Conservation (phyloP, 2,329 filamentous ascomycete genomes). For the Neospermospora avenae region DNA sequence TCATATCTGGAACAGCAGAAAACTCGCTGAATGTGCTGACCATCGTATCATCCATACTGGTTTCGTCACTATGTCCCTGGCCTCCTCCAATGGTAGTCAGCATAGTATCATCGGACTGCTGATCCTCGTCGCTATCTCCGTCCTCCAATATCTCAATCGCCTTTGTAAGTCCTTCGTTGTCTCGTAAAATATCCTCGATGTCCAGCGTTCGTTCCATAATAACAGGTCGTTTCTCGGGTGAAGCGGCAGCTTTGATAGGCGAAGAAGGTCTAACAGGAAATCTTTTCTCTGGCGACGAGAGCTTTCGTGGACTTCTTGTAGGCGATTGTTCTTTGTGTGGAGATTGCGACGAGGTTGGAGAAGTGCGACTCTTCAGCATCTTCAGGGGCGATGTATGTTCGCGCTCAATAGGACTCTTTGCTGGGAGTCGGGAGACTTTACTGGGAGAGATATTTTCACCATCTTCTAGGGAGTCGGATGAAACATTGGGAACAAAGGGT, state of each 20-base stretch:
- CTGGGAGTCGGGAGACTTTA: conserved; percentile 23
- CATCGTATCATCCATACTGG: conserved; percentile 38
- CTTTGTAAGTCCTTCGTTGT: conserved; percentile 54
- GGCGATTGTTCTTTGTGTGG: conserved; percentile 22
- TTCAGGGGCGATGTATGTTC: conserved; percentile 30
- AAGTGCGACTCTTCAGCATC: conserved; percentile 32
- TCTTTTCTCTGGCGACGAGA: conserved; percentile 51
- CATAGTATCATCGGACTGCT: conserved; percentile 29
- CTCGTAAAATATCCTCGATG: conserved; percentile 51
- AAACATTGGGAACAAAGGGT: conserved; percentile 30
- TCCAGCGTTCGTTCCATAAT: conserved; percentile 24
- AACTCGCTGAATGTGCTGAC: conserved; percentile 66
- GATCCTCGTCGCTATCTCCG: conserved; percentile 32
- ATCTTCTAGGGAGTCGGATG: conserved; percentile 20
- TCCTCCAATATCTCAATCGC: conserved; percentile 64
- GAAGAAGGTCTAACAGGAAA: conserved; percentile 56
- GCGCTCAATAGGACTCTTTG: conserved; percentile 28
- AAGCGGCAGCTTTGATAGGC: conserved; percentile 10
- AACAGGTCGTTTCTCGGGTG: conserved; percentile 35
- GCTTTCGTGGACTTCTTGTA: conserved; percentile 44
- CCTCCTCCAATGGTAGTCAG: conserved; percentile 31
- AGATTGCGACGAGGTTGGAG: conserved; percentile 20
- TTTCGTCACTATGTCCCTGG: conserved; percentile 36
- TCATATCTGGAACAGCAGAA: conserved; percentile 85
- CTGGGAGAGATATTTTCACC: conserved; percentile 33